Evolutionary conservation across 164 flowering plant genomes (phyloP), one percentile per base, ranked within the genome.

Genomic region (Aristolochia contorta): DNA sequence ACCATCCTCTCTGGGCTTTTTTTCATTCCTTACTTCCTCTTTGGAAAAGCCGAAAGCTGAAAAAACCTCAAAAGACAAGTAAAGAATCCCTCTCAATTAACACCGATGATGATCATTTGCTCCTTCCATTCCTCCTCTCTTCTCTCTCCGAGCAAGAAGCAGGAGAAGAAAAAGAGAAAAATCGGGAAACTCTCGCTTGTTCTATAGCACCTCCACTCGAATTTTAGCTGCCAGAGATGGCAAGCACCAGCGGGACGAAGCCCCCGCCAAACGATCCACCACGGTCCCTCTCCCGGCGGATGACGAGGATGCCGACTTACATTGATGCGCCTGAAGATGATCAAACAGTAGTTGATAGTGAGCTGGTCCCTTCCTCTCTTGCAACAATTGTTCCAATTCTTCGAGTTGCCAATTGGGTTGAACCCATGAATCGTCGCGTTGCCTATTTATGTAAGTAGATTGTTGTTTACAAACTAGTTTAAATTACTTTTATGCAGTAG

Each of bases 371-470:
- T 16, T 86, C 97, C 10, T 83, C 91, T 8, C 79, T 88, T 16
- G 78, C 80, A 30, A 78, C 78, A 64, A 79, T 91, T 51, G 85
- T 79, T 43, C 97, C 97, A 0, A 84, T 88, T 70, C 91, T 88
- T 33, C 85, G 96, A n/a, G 96, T 91, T 46, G 97, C 97, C 20
- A 88, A 91, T 69, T 93, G 84, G 69, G 78, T 91, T 14, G 93
- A 88, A 74, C 60, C 76, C 13, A 72, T 69, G 49, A 84, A 91
- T 57, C 81, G 84, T 0, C 78, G 94, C 62, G 91, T 88, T 62
- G 96, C 96, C 69, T 84, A 86, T 69, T 79, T 91, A 19, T 91
- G 96, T 88, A 71, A 82, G 93, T 68, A n/a, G 12, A 37, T 37
- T 3, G 43, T 37, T 37, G 43, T 37, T 37, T 37, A 37, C 7